Percentiles rank a stretch among this genome's conserved stretches.
Evolutionary conservation across 2,329 filamentous ascomycete genomes (phyloP).

Genomic region (Penicillium sp.): DNA sequence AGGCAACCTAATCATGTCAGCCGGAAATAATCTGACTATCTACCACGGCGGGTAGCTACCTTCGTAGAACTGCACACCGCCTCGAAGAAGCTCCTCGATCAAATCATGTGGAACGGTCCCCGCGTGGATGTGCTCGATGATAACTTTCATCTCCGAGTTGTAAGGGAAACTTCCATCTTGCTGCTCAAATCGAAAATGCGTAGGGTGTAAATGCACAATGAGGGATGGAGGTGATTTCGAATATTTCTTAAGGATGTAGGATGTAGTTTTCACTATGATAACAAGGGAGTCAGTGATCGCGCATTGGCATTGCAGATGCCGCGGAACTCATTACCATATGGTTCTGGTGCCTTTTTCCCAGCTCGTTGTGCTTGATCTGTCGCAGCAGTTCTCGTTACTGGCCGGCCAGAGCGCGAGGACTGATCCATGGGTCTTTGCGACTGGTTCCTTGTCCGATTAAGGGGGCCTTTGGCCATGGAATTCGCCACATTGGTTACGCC

Average conservation of each 20-base stretch:
- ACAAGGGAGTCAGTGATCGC: slow-evolving; percentile 12
- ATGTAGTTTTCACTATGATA: slow-evolving; percentile 65
- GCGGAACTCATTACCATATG: slow-evolving; percentile 42
- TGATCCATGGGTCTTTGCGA: slow-evolving; percentile 42
- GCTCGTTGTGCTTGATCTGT: slow-evolving; percentile 35
- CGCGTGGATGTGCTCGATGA: slow-evolving; percentile 72
- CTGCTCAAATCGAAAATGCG: slow-evolving; percentile 87
- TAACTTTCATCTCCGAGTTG: slow-evolving; percentile 82
- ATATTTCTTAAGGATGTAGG: slow-evolving; percentile 82
- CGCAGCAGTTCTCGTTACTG: slow-evolving; percentile 33
- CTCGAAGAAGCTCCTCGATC: slow-evolving; percentile 70
- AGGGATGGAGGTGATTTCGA: slow-evolving; percentile 72
- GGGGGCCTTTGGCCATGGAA: slow-evolving; percentile 27
- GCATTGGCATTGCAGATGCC: slow-evolving; percentile 6
- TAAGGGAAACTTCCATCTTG: slow-evolving; percentile 92
- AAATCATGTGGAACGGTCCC: slow-evolving; percentile 88
- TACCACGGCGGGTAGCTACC: slow-evolving; percentile 46
- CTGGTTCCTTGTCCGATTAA: slow-evolving; percentile 61
- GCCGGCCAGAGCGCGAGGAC: slow-evolving; percentile 34
- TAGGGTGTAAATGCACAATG: slow-evolving; percentile 78
- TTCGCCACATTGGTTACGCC: slow-evolving; percentile 25
- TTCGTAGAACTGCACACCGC: slow-evolving; percentile 82
- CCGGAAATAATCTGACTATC: not conserved
- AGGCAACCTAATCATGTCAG: slow-evolving; percentile 60
- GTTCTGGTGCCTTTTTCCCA: slow-evolving; percentile 44